A percentile compares a stretch with the other conserved stretches of the same genome.
Evolutionary conservation across 331 rosid genomes (phyloP).

Genomic region (Malus hybrid): DNA sequence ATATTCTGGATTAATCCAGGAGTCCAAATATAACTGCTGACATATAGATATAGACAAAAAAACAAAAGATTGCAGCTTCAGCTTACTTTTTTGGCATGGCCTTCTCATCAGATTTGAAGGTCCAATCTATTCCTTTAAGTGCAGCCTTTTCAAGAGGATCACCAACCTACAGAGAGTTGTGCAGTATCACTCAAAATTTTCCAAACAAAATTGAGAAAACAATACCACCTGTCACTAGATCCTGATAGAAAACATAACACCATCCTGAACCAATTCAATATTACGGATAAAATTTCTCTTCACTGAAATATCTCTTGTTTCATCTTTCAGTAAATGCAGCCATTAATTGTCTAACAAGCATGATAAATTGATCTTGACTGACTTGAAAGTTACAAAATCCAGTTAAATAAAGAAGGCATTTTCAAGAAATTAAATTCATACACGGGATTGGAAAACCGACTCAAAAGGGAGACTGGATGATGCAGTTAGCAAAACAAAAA

Average conservation of each 20-base stretch:
- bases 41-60: not conserved
- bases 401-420: not conserved
- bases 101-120: slow-evolving; percentile 91
- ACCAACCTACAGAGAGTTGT: slow-evolving; percentile 60
- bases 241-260: not conserved
- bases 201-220: not conserved
- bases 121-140: slow-evolving; percentile 94
- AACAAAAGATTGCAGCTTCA: slow-evolving; percentile 15
- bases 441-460: not conserved
- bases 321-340: not conserved
- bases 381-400: not conserved
- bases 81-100: slow-evolving; percentile 87
- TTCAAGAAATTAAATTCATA: not conserved
- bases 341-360: not conserved
- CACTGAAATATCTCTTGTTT: not conserved
- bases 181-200: slow-evolving; percentile 1
- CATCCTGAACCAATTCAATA: not conserved
- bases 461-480: not conserved
- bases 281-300: not conserved
- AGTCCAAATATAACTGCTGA: not conserved
- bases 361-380: not conserved
- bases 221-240: not conserved
- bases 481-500: not conserved
- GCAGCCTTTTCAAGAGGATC: slow-evolving; percentile 99
- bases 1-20: not conserved